Evolutionary conservation across 192 early-diverging fungal species (phyloP), one percentile per base, ranked within the genome.

Genomic region (Coemansia pectinata): DNA sequence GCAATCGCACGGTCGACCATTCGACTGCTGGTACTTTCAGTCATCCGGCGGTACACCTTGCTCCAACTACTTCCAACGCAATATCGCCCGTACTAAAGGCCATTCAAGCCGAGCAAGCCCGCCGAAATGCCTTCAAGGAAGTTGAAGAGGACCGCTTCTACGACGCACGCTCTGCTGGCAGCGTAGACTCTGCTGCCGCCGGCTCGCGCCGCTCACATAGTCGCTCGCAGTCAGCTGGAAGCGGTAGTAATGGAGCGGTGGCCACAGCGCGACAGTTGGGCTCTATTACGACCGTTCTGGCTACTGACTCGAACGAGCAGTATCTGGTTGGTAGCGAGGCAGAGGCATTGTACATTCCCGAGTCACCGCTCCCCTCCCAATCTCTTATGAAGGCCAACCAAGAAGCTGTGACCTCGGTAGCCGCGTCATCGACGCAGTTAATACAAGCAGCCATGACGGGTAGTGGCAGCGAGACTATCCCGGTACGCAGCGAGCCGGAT

Each of bases 41-140:
- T 12, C 34, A 60, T 15, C 23, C 36, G 38, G 38, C 59, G 21
- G 11, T 19, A 36, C 33, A 42, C 42, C 58, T 5, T 15, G 34
- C 47, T 15, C 29, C 29, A 8, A 21, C 38, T 19, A 33, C 50
- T 5, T 10, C 27, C 50, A 63, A 44, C 60, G 38, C 57, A 21
- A 59, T 67, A 29, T 78, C 78, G 47, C 78, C 73, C 1, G 69
- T 76, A 31, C 42, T 72, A n/a, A 69, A 69, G 69, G 78, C 78
- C 3, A 80, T 80, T 38, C 69, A 75, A 62, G 73, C 78, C 3
- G 78, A 81, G 63, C 63, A 72, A 60, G 70, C 67, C 1, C 72
- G 67, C 41, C 72, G 78, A 19, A 68, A 48, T 42, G 53, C 55
- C 4, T 53, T 67, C 41, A 66, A 59, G 39, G 71, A 73, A 29